Conservation (phyloP, 2,329 filamentous ascomycete species). For the Hirsutella minnesotensis region DNA sequence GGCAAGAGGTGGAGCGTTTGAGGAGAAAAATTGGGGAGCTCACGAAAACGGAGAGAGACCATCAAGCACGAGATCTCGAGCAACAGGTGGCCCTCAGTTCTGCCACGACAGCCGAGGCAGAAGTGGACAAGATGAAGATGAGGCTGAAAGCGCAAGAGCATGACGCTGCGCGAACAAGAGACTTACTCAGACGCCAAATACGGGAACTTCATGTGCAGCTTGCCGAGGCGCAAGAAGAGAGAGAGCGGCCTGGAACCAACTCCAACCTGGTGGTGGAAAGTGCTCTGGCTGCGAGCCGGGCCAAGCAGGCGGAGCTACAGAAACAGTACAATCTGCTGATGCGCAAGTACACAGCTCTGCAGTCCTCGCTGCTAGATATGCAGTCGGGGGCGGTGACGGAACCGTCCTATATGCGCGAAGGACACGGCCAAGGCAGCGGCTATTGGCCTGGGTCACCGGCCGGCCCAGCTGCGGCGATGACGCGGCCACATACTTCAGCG, state of each 20-base stretch:
- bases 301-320: conserved; percentile 41
- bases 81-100: conserved; percentile 44
- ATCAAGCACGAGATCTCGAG: conserved; percentile 52
- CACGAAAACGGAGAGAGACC: conserved; percentile 47
- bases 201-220: conserved; percentile 33
- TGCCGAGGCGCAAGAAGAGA: conserved; percentile 22
- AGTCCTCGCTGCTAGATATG: conserved; percentile 37
- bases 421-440: conserved; percentile 17
- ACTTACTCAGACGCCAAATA: conserved; percentile 36
- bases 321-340: conserved; percentile 37
- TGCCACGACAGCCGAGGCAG: conserved; percentile 44
- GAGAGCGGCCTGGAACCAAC: conserved; percentile 12
- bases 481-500: conserved; percentile 25
- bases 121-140: conserved; percentile 46
- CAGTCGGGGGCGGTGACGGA: conserved; percentile 17
- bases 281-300: conserved; percentile 37
- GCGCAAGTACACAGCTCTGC: conserved; percentile 39
- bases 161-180: conserved; percentile 31
- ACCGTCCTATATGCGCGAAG: neutral
- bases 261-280: conserved; percentile 28
- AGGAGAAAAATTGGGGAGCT: conserved; percentile 47
- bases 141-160: conserved; percentile 39
- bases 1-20: conserved; percentile 48
- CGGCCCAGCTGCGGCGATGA: conserved; percentile 25
- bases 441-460: conserved; percentile 20